Base-by-base conservation (phyloP, 202 grass and related monocot species). In the Zoysia matrella region DNA sequence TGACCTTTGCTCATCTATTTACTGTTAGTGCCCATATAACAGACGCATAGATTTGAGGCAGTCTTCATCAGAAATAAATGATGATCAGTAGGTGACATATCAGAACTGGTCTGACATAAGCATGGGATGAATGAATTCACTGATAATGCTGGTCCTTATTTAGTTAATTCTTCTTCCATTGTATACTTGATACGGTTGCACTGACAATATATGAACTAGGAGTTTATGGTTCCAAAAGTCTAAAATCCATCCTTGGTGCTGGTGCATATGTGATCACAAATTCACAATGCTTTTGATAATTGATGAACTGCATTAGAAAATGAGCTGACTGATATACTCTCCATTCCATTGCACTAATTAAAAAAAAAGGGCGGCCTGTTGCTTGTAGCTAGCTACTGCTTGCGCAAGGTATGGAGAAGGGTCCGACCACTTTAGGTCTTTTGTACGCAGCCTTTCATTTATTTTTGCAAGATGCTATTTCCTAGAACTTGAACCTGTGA, bases 301-400 rank as follows among this genome's bases (percentile, higher is more conserved):
- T 82, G 7, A 51, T 61, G 45, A 80, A 86, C 79, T 58, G 60
- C 14, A 50, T 80, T 3, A 14, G 12, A 50, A 79, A 44, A 39
- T n/a, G 3, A 64, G 8, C 11, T 12, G 63, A 44, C 2, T 30
- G 18, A 71, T 18, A 5, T 46, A 46, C 45, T 46, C 30, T 36
- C 30, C 30, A 36, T 36, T 36, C 30, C 30, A 36, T 36, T 36
- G 30, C 30, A 36, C 30, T 36, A 36, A 36, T 36, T 36, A 36
- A 36, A 36, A 36, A 36, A 36, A 36, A 36, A 36, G 30, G 30
- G 30, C 1, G 1, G 30, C 30, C 30, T 36, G 30, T 36, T 36
- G 30, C 30, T 36, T 36, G 30, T 36, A 36, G 30, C 30, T 36
- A 36, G 30, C 30, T 36, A 36, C 30, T 36, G 30, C 30, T 36